Evolutionary conservation across 2,329 filamentous ascomycete genomes (phyloP), one percentile per base, ranked within the genome.

Genomic region (Phialocephala sp.): DNA sequence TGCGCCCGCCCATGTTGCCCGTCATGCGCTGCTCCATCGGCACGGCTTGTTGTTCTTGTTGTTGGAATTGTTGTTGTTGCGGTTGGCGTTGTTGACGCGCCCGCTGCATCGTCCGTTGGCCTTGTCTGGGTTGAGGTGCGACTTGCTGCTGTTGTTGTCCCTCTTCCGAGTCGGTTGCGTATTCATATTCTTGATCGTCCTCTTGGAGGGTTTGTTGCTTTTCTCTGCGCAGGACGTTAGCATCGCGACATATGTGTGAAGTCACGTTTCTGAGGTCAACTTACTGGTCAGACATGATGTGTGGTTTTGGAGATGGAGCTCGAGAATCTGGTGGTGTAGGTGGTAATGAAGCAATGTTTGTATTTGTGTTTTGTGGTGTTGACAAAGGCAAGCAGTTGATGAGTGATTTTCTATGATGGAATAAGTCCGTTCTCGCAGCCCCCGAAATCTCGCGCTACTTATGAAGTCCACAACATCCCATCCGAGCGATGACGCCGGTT

Each of bases 21-120:
- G 71, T 72, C 14, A 69, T 39, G 11, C 71, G 68, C 8, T 72
- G 59, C n/a, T 72, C 67, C 50, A 67, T 65, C 2, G 69, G 69
- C 0, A 66, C 41, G 20, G 69, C 59, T 64, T 72, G 68, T 64
- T 74, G 74, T 55, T 72, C 66, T 24, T 68, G 62, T 65, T 74
- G 74, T 57, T 71, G 60, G 64, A 72, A 72, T 56, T 71, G 66
- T 62, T 75, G 72, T 62, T 75, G 73, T 73, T 73, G 77, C 63
- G 75, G 74, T 66, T 79, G 74, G 66, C 79, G 75, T 47, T 77
- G 78, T 78, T 72, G 79, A 77, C 50, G 78, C 75, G 63, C 76
- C 72, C 57, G 80, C 81, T 70, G 82, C 66, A 73, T 73, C 6
- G 71, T 74, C 18, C 72, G 65, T 52, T 73, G 66, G 39, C 71